Percentiles rank a stretch among this genome's conserved stretches.
phyloP scores from a whole-genome alignment of 768 basidiomycete species.

The Tephrocybe sp. region DNA sequence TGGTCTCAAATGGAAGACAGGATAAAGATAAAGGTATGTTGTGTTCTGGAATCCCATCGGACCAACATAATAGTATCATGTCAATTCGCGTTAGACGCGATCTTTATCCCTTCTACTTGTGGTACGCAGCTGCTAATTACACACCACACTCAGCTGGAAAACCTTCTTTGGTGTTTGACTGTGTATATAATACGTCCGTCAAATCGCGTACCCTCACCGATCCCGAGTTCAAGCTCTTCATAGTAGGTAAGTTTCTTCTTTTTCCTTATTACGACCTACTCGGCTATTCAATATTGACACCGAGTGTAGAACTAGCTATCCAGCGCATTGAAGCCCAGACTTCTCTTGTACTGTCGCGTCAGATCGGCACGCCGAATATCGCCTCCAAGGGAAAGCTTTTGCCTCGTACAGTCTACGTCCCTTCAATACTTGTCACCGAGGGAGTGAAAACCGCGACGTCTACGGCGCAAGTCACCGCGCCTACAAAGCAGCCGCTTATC shows the following conservation, averaged over 20 bases:
- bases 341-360: conserved; percentile 57
- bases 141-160: conserved; percentile 66
- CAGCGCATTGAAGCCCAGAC: conserved; percentile 66
- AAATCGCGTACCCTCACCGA: conserved; percentile 60
- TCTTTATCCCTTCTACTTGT: not conserved
- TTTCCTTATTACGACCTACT: not conserved
- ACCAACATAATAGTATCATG: not conserved
- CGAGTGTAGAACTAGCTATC: conserved; percentile 56
- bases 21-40: conserved; percentile 69
- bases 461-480: not conserved
- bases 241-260: conserved; percentile 50
- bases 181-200: conserved; percentile 57
- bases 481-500: conserved; percentile 38
- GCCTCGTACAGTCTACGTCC: conserved; percentile 57
- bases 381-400: conserved; percentile 67
- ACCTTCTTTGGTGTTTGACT: conserved; percentile 69
- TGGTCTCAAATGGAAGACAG: conserved; percentile 60
- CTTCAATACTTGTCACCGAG: conserved; percentile 34
- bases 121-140: not conserved
- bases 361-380: conserved; percentile 75
- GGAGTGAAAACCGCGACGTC: conserved; percentile 5
- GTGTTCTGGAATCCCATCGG: conserved; percentile 11
- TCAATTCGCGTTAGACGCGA: conserved; percentile 4
- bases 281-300: not conserved
- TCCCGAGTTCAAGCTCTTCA: conserved; percentile 62